Percentiles rank a stretch among this genome's conserved stretches.
Evolutionary conservation across 179 eudicot genomes (phyloP).

Genomic region (Patellifolia procumbens): DNA sequence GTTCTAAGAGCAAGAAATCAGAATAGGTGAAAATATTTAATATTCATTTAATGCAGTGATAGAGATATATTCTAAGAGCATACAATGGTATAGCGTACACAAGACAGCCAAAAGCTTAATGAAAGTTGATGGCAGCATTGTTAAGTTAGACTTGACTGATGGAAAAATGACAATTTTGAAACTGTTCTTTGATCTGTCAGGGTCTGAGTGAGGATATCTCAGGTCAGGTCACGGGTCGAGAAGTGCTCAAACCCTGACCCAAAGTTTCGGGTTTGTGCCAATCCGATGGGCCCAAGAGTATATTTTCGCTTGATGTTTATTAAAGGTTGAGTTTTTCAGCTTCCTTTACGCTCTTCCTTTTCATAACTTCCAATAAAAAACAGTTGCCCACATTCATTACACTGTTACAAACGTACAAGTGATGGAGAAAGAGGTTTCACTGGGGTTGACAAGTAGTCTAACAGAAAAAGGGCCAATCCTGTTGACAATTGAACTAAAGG

Average conservation of each 20-base stretch:
- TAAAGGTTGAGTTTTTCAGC: neutral
- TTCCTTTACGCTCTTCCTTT: neutral
- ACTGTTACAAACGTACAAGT: neutral
- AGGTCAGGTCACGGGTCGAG: neutral
- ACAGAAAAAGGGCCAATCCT: neutral
- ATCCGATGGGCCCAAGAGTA: neutral
- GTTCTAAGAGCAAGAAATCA: slow-evolving; percentile 47
- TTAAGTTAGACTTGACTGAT: slow-evolving; percentile 2
- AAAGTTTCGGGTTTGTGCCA: neutral
- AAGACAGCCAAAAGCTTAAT: neutral
- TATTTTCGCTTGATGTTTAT: neutral
- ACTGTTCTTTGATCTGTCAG: neutral
- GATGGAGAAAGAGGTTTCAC: neutral
- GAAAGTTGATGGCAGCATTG: slow-evolving; percentile 10
- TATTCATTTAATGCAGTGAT: slow-evolving; percentile 12
- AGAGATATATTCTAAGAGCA: neutral
- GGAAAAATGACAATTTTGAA: neutral
- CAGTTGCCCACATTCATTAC: neutral
- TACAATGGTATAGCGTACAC: neutral
- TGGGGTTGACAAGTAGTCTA: neutral
- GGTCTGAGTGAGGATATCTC: neutral
- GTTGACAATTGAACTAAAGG: neutral
- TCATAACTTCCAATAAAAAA: neutral
- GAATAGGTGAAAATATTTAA: neutral
- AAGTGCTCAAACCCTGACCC: neutral